These are phyloP conservation scores for Coffea humblotiana DNA, from an alignment of 305 asterid genomes.

Conservation along the genomic window DNA sequence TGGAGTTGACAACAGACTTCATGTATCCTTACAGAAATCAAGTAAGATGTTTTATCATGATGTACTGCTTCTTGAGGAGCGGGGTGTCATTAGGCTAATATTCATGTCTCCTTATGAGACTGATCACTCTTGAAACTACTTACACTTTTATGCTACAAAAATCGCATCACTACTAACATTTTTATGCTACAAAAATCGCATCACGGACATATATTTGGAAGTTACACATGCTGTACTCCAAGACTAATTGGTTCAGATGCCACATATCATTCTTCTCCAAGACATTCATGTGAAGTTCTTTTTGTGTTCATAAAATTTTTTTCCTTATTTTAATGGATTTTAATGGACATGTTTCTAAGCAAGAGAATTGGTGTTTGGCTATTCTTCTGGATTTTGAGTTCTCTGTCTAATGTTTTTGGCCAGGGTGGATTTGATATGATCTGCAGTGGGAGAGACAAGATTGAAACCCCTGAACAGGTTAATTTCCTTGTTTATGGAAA, in stretches of 20 bases:
- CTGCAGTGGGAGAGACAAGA: constrained; percentile 75
- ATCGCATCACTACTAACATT: neutral
- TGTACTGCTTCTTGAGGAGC: neutral
- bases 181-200: too few relatives aligned
- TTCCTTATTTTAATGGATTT: neutral
- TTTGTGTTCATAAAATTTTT: too few relatives aligned
- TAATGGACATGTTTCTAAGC: neutral
- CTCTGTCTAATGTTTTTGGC: neutral
- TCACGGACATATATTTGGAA: too few relatives aligned
- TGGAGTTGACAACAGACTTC: constrained; percentile 50
- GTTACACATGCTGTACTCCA: too few relatives aligned
- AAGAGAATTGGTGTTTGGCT: neutral
- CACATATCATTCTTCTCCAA: neutral
- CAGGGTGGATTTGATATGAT: constrained; percentile 81
- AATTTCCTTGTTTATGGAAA: constrained; percentile 4
- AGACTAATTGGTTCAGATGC: neutral
- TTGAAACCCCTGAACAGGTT: constrained; percentile 67
- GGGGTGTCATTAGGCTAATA: neutral
- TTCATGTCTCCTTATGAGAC: neutral
- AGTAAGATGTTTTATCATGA: constrained; percentile 30
- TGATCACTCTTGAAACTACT: neutral
- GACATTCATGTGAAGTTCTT: neutral
- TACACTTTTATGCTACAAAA: too few relatives aligned
- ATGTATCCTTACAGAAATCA: constrained; percentile 64
- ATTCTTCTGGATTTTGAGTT: neutral